phyloP scores from a whole-genome alignment of 1,284 basidiomycete genomes.

The Naganishia cerealis region DNA sequence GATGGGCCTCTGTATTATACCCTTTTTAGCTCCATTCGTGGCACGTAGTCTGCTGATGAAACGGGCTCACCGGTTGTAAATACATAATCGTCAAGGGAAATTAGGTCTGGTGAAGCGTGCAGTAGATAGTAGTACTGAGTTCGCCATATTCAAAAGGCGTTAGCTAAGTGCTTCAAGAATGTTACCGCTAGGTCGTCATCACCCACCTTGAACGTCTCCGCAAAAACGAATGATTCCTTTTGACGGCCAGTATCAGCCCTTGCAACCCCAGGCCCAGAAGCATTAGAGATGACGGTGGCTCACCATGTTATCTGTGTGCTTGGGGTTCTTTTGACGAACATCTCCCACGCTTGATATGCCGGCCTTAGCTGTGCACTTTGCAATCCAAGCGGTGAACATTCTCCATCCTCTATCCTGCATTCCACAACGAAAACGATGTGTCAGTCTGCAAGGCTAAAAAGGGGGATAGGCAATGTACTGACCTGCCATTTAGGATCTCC shows the following conservation, averaged over 20 bases:
- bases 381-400: slow-evolving; percentile 61
- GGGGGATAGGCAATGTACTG: slow-evolving; percentile 12
- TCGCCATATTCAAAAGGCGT: neutral
- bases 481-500: slow-evolving; percentile 59
- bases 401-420: slow-evolving; percentile 59
- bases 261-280: neutral
- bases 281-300: neutral
- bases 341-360: slow-evolving; percentile 55
- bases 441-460: neutral
- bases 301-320: slow-evolving; percentile 43
- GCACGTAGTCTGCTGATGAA: slow-evolving; percentile 18
- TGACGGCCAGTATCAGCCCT: slow-evolving; percentile 25
- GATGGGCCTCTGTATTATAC: slow-evolving; percentile 51
- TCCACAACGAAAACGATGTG: no score
- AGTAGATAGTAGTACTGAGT: slow-evolving; percentile 54
- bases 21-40: neutral
- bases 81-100: slow-evolving; percentile 62
- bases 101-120: slow-evolving; percentile 58
- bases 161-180: neutral
- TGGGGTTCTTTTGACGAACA: slow-evolving; percentile 49
- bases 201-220: slow-evolving; percentile 59
- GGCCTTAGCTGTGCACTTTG: slow-evolving; percentile 47
- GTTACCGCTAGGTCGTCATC: neutral
- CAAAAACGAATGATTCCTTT: slow-evolving; percentile 60
- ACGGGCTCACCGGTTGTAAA: slow-evolving; percentile 55